Conservation (phyloP, 495 filamentous ascomycete genomes). For the Pseudoneurospora amorphoporcata region DNA sequence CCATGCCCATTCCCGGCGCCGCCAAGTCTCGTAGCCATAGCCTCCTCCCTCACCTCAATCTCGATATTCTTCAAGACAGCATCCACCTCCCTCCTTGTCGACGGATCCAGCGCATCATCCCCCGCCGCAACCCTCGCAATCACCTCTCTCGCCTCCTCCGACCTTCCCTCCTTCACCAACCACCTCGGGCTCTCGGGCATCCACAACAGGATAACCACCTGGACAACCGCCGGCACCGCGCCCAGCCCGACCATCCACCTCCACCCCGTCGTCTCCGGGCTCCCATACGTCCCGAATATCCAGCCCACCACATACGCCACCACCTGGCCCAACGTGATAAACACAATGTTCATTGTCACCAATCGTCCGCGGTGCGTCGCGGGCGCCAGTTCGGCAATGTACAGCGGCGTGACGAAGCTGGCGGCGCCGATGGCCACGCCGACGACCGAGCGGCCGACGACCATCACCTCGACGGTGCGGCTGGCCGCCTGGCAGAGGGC, state of each 20-base stretch:
- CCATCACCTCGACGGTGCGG: conserved; percentile 57
- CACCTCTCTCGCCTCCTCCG: conserved; percentile 48
- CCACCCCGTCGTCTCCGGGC: conserved; percentile 50
- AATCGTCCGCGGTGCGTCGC: conserved; percentile 62
- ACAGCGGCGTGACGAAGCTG: conserved; percentile 73
- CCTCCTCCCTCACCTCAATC: conserved; percentile 58
- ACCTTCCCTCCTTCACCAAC: conserved; percentile 59
- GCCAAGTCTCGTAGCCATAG: conserved; percentile 33
- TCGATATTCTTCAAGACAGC: conserved; percentile 54
- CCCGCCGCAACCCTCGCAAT: conserved; percentile 44
- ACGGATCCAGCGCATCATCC: neutral
- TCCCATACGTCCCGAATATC: conserved; percentile 46
- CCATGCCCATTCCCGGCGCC: neutral
- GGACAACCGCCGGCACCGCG: conserved; percentile 62
- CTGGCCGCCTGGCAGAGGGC: conserved; percentile 60
- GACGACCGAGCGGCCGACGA: conserved; percentile 67
- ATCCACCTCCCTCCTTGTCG: conserved; percentile 37
- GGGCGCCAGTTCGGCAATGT: conserved; percentile 79
- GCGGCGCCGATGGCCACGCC: conserved; percentile 76
- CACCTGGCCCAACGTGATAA: conserved; percentile 78
- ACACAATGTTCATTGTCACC: conserved; percentile 67
- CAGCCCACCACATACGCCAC: conserved; percentile 74
- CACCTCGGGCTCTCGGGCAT: conserved; percentile 85
- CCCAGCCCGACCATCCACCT: conserved; percentile 86
- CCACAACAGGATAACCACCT: conserved; percentile 50